These are phyloP conservation scores for Podaxis pistillaris DNA, from an alignment of 768 basidiomycete species.

Conservation along the genomic window DNA sequence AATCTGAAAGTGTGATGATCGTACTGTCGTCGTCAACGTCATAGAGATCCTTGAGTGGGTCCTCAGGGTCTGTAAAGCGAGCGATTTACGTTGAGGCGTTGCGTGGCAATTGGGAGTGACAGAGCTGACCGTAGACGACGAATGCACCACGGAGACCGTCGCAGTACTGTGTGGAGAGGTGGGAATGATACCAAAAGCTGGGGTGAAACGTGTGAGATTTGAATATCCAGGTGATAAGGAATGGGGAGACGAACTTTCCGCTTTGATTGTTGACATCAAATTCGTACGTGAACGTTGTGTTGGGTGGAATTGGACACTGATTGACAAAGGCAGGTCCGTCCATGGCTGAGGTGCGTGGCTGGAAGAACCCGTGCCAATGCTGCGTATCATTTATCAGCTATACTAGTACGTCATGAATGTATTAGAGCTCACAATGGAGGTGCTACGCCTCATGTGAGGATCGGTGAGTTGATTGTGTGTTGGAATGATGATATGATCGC, in stretches of 20 bases:
- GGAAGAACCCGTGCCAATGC: slow-evolving; percentile 27
- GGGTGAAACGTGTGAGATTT: not conserved
- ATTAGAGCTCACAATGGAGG: slow-evolving; percentile 26
- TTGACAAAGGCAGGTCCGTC: slow-evolving; percentile 35
- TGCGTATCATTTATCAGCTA: not conserved
- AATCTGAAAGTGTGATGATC: slow-evolving; percentile 26
- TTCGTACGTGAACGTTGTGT: slow-evolving; percentile 18
- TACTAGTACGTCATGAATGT: slow-evolving; percentile 18
- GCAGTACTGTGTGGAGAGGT: slow-evolving; percentile 23
- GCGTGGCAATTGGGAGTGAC: slow-evolving; percentile 17
- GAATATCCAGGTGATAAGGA: not conserved
- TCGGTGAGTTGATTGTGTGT: slow-evolving; percentile 30
- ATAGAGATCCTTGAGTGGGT: slow-evolving; percentile 28
- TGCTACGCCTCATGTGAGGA: slow-evolving; percentile 31
- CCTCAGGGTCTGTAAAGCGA: slow-evolving; percentile 26
- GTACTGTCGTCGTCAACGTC: slow-evolving; percentile 31
- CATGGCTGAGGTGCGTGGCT: slow-evolving; percentile 40
- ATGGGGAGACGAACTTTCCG: slow-evolving; percentile 13
- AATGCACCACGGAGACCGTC: slow-evolving; percentile 27
- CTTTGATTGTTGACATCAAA: not conserved
- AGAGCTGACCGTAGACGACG: slow-evolving; percentile 26
- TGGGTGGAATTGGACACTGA: slow-evolving; percentile 19
- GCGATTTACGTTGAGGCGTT: not conserved
- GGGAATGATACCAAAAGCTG: slow-evolving; percentile 19
- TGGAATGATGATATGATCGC: slow-evolving; percentile 30